These are phyloP conservation scores for Lentinus brumalis DNA, from an alignment of 768 basidiomycete species.

Conservation along the genomic window DNA sequence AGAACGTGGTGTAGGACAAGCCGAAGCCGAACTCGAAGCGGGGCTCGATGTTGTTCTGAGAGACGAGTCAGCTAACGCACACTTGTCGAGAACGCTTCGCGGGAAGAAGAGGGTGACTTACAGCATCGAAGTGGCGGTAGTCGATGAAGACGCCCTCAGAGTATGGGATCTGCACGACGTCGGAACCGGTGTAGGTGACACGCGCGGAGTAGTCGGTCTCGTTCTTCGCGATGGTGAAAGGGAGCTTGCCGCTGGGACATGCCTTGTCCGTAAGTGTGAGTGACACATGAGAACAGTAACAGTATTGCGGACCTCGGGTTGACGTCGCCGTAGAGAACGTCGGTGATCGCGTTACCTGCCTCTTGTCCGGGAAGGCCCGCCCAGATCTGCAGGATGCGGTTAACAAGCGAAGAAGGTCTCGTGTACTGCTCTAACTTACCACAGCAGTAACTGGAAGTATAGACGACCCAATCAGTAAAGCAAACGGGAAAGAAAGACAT, in stretches of 20 bases:
- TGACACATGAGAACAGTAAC: too few species aligned
- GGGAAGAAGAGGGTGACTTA: conserved; percentile 10
- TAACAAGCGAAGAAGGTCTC: conserved; percentile 31
- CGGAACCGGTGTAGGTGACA: conserved; percentile 33
- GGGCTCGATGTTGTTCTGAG: conserved; percentile 44
- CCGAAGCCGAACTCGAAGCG: conserved; percentile 74
- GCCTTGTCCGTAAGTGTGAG: background rate
- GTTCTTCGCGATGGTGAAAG: conserved; percentile 52
- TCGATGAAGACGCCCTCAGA: conserved; percentile 60
- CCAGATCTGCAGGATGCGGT: conserved; percentile 31
- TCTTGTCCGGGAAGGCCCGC: conserved; percentile 51
- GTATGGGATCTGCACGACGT: conserved; percentile 52
- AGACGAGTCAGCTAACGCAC: background rate
- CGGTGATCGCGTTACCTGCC: conserved; percentile 43
- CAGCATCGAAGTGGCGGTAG: conserved; percentile 57
- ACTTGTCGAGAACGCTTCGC: background rate
- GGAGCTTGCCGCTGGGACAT: conserved; percentile 40
- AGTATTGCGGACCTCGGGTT: conserved; percentile 46
- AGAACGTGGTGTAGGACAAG: conserved; percentile 72
- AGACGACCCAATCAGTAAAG: background rate
- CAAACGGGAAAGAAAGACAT: background rate
- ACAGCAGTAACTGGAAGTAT: conserved; percentile 21
- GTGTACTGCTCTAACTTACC: conserved; percentile 3
- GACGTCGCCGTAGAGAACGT: conserved; percentile 49
- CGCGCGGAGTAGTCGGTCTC: conserved; percentile 58